phyloP scores from a whole-genome alignment of 176 grass and related monocot species.

The Rhynchospora pubera region DNA sequence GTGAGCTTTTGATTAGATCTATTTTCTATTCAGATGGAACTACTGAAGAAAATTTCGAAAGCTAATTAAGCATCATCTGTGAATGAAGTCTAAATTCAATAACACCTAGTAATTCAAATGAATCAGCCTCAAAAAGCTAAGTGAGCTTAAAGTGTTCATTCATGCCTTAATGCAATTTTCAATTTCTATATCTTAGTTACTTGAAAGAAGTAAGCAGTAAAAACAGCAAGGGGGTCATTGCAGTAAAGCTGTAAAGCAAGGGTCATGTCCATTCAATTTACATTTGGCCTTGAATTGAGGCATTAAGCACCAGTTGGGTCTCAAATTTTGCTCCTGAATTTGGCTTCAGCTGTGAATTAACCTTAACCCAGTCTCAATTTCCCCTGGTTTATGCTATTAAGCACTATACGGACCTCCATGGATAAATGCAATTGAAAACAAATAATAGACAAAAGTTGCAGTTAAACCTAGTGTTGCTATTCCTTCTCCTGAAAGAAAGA shows the following conservation, averaged over 20 bases:
- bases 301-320: background rate
- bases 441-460: background rate
- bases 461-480: background rate
- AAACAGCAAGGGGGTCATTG: background rate
- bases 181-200: background rate
- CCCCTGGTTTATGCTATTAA: background rate
- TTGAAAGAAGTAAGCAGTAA: background rate
- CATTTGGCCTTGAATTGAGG: background rate
- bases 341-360: background rate
- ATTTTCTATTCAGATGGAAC: constrained; percentile 13
- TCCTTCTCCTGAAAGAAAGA: too few species aligned
- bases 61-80: background rate
- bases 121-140: background rate
- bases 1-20: background rate
- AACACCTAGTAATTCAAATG: background rate
- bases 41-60: background rate
- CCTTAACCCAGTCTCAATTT: background rate
- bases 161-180: background rate
- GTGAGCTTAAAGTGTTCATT: background rate
- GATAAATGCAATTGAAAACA: background rate
- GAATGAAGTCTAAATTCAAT: background rate
- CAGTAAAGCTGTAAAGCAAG: background rate
- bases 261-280: background rate
- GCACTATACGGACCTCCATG: background rate
- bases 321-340: background rate